A percentile compares a stretch with the other conserved stretches of the same genome.
Conservation (phyloP, 2,329 filamentous ascomycete species). For the Colletotrichum gloeosporioides region DNA sequence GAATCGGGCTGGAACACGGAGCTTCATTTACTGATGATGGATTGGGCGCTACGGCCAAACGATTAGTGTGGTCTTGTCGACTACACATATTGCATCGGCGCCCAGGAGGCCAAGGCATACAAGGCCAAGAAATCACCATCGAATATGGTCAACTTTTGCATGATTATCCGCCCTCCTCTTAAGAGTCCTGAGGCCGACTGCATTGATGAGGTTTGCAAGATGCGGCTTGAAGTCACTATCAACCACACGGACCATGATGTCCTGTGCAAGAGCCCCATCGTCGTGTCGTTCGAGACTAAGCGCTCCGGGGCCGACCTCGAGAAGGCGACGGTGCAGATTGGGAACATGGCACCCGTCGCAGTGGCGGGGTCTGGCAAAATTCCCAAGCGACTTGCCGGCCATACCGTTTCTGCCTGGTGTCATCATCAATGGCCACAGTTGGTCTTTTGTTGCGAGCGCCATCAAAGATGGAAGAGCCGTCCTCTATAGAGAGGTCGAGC, state of each 20-base stretch:
- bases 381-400: neutral
- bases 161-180: neutral
- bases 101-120: neutral
- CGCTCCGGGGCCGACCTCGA: neutral
- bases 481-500: neutral
- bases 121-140: neutral
- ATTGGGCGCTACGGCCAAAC: neutral
- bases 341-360: neutral
- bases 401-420: neutral
- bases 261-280: neutral
- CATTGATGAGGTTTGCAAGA: neutral
- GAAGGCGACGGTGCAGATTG: neutral
- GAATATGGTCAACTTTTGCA: neutral
- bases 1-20: neutral
- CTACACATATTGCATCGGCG: neutral
- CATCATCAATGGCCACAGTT: neutral
- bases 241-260: neutral
- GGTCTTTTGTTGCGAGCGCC: neutral
- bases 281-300: neutral
- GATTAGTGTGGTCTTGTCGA: neutral
- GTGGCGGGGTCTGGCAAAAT: neutral
- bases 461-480: neutral
- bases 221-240: neutral
- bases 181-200: neutral
- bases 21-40: neutral